Evolutionary conservation across 116 monocot species (phyloP), one percentile per base, ranked within the genome.

Genomic region (Zostera marina): DNA sequence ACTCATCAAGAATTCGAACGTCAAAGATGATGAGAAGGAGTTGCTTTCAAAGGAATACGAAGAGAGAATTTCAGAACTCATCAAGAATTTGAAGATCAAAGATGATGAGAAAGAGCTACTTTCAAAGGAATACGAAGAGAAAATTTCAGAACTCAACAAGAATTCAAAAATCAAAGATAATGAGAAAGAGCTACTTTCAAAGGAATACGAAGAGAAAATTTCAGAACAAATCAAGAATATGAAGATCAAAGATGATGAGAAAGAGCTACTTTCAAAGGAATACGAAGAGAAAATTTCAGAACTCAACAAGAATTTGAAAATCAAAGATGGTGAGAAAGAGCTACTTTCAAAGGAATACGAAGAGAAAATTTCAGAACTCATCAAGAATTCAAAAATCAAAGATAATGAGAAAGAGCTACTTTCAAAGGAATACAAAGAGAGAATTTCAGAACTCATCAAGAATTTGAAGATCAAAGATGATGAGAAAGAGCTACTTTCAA

Each of bases 101-200:
- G n/a, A n/a, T n/a, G n/a, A n/a, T n/a, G n/a, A n/a, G n/a, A n/a
- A n/a, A n/a, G n/a, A n/a, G n/a, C n/a, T n/a, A n/a, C n/a, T n/a
- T n/a, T n/a, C n/a, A n/a, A n/a, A n/a, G n/a, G n/a, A n/a, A n/a
- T n/a, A n/a, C n/a, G n/a, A n/a, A n/a, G n/a, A n/a, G n/a, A n/a
- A n/a, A n/a, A n/a, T n/a, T n/a, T 32, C 32, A n/a, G 55, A 4
- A 20, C 38, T 69, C 19, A 46, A 38, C 9, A 25, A 10, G 26
- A 62, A 76, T 44, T 55, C 54, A 16, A 45, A 74, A 22, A 59
- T 4, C 46, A 19, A 63, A 15, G 64, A 19, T 12, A 54, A 22
- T 42, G 62, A 65, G 58, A 70, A 69, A 11, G 45, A 42, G 4
- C 55, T 62, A 22, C 25, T 66, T 41, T 67, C 66, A 8, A 39